Conservation (phyloP, 106 monocot genomes). For the Allium cepa region DNA sequence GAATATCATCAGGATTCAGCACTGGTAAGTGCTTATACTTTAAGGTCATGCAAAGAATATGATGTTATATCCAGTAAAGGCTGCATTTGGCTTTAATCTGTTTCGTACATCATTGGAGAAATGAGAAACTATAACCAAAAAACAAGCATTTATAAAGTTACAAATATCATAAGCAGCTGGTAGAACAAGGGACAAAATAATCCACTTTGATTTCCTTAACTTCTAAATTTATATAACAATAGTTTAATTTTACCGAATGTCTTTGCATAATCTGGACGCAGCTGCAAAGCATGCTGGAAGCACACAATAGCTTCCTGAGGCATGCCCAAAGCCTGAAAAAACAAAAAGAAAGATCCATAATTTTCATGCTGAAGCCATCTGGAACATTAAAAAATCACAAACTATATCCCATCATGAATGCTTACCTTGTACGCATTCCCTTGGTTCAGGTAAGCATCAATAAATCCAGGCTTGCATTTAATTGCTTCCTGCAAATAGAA, state of each 20-base stretch:
- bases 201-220: no score
- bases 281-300: conserved; percentile 74
- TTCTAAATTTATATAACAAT: no score
- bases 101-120: no score
- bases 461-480: conserved; percentile 76
- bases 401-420: conserved; percentile 16
- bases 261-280: conserved; percentile 69
- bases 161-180: no score
- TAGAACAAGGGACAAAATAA: no score
- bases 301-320: conserved; percentile 79
- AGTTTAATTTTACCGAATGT: conserved; percentile 53
- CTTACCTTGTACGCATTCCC: conserved; percentile 96
- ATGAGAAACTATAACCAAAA: no score
- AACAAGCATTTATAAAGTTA: no score
- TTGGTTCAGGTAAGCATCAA: conserved; percentile 82
- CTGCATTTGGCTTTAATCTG: no score
- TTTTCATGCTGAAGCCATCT: conserved; percentile 21
- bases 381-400: conserved; percentile 4
- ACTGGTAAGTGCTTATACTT: no score
- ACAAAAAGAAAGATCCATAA: conserved; percentile 28
- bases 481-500: conserved; percentile 67
- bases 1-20: no score
- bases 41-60: no score
- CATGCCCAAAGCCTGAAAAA: conserved; percentile 92
- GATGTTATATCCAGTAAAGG: no score